These are phyloP conservation scores for Cucurbita moschata DNA, from an alignment of 306 rosid species.

Conservation along the genomic window DNA sequence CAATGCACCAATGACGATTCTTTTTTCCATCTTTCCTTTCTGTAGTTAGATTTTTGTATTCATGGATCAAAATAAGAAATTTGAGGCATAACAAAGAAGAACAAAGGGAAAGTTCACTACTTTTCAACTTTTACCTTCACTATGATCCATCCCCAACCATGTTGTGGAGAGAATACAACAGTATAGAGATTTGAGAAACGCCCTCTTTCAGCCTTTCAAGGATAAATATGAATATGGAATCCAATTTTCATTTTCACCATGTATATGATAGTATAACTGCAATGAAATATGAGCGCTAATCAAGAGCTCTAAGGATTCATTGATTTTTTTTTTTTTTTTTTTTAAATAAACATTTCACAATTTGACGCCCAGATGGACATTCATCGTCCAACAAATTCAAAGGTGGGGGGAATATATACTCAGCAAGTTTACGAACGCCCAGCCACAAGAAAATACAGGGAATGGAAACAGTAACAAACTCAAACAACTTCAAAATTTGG, in stretches of 20 bases:
- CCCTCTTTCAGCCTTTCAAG: neutral
- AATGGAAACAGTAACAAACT: neutral
- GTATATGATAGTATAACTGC: neutral
- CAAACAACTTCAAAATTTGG: neutral
- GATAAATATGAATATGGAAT: neutral
- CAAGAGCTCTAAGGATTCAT: neutral
- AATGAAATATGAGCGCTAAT: neutral
- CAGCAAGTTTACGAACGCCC: neutral
- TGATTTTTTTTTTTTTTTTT: neutral
- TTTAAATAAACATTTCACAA: neutral
- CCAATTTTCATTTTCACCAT: neutral
- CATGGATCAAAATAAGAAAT: neutral
- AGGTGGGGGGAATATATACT: neutral
- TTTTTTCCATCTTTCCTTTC: neutral
- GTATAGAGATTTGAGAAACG: neutral
- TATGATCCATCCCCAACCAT: neutral
- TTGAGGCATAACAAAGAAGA: neutral
- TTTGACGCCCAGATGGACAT: neutral
- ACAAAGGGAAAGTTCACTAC: neutral
- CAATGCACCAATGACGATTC: constrained; percentile 62
- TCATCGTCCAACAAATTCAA: neutral
- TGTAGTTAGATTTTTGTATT: constrained; percentile 12
- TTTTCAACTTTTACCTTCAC: neutral
- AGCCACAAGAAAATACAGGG: neutral
- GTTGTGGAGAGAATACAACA: neutral